Percentiles rank a stretch among this genome's conserved stretches.
Evolutionary conservation across 306 rosid species (phyloP).

Genomic region (Prunus mume): DNA sequence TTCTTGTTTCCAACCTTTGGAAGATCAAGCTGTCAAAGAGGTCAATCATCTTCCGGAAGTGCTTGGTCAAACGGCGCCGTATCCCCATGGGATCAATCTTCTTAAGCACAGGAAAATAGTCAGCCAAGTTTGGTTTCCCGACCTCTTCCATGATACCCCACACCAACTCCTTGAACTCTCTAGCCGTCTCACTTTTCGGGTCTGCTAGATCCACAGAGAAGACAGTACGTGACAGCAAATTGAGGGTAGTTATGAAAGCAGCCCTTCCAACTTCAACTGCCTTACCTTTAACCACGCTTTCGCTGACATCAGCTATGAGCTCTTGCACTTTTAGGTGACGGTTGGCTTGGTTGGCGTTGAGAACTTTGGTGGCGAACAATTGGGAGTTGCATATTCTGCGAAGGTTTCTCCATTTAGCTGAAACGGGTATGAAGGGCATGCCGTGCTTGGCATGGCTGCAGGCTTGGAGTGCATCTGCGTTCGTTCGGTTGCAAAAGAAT

Average conservation of each 20-base stretch:
- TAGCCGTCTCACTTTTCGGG: neutral
- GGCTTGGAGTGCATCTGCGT: constrained; percentile 17
- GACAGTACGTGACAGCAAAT: constrained; percentile 33
- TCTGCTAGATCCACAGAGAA: constrained; percentile 28
- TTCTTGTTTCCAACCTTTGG: neutral
- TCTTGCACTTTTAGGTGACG: constrained; percentile 11
- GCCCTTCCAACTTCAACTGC: constrained; percentile 26
- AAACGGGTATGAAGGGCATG: constrained; percentile 33
- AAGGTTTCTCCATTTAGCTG: constrained; percentile 32
- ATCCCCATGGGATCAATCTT: constrained; percentile 29
- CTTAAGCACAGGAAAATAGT: constrained; percentile 31
- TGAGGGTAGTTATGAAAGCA: constrained; percentile 17
- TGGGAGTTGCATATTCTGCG: constrained; percentile 26
- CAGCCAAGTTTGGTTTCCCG: constrained; percentile 37
- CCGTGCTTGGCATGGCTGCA: constrained; percentile 10
- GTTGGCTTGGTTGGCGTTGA: constrained; percentile 3
- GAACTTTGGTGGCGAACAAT: neutral
- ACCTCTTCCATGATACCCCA: constrained; percentile 17
- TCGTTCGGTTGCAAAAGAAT: constrained; percentile 25
- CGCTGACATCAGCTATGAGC: neutral
- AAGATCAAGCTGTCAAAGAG: neutral
- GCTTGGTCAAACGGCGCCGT: neutral
- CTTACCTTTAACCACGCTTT: neutral
- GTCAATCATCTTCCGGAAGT: neutral
- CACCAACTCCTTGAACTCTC: constrained; percentile 24